phyloP scores from a whole-genome alignment of 2,329 filamentous ascomycete genomes.

The Madurella mycetomatis region DNA sequence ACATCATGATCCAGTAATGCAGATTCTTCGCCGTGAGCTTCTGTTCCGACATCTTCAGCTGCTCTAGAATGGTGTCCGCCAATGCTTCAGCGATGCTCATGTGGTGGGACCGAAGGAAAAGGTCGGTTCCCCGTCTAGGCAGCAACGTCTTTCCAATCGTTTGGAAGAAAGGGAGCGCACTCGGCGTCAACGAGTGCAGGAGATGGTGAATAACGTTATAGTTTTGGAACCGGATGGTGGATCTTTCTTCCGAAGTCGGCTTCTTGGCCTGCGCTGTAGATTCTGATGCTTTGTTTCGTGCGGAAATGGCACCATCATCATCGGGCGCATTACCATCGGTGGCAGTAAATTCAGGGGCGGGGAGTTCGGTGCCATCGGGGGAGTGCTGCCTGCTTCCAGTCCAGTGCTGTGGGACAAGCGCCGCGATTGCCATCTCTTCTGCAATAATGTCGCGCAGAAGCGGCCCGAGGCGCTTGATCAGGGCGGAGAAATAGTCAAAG shows the following conservation, averaged over 20 bases:
- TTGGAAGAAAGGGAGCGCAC: conserved; percentile 82
- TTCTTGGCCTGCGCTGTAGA: conserved; percentile 29
- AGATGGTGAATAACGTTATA: conserved; percentile 72
- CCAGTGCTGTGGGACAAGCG: conserved; percentile 68
- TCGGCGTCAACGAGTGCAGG: conserved; percentile 71
- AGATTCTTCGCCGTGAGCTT: conserved; percentile 59
- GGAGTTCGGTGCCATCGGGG: conserved; percentile 7
- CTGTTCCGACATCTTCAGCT: conserved; percentile 50
- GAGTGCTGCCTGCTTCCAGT: conserved; percentile 25
- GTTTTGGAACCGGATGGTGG: conserved; percentile 58
- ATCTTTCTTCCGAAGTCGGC: conserved; percentile 42
- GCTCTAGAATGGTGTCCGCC: conserved; percentile 63
- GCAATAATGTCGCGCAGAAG: conserved; percentile 76
- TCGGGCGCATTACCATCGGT: conserved; percentile 11
- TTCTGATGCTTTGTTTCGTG: conserved; percentile 24
- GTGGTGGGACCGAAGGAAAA: conserved; percentile 51
- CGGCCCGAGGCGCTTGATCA: conserved; percentile 71
- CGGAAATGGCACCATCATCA: conserved; percentile 13
- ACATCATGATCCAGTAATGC: conserved; percentile 75
- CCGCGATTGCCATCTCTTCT: conserved; percentile 75
- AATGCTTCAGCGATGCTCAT: conserved; percentile 59
- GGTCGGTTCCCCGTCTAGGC: conserved; percentile 67
- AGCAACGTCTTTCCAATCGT: conserved; percentile 78
- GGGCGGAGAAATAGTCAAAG: conserved; percentile 73
- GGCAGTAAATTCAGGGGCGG: background rate